Conservation (phyloP, 345 rosid genomes). For the Tarenaya hassleriana region DNA sequence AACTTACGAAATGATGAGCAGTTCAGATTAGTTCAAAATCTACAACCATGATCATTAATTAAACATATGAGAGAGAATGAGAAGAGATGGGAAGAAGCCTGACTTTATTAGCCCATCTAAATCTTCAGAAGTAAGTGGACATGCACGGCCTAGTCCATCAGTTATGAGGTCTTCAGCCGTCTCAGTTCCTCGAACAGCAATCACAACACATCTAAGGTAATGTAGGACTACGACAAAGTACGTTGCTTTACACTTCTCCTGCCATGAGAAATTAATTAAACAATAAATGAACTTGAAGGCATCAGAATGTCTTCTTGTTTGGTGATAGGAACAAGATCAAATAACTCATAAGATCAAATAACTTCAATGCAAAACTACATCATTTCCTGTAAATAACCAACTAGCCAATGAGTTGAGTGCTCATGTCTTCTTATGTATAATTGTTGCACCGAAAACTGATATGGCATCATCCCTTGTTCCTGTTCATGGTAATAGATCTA, state of each 20-base stretch:
- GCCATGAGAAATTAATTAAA: conserved; percentile 17
- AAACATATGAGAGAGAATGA: neutral
- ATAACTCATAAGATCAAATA: no score
- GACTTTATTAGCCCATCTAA: conserved; percentile 72
- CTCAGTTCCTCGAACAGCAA: conserved; percentile 92
- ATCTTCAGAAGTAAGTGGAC: conserved; percentile 54
- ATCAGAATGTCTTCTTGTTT: no score
- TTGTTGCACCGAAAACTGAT: neutral
- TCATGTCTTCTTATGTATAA: neutral
- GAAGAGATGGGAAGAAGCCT: conserved; percentile 30
- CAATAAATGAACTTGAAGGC: neutral
- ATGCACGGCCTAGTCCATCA: conserved; percentile 78
- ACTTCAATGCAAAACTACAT: no score
- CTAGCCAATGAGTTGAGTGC: no score
- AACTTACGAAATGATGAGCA: neutral
- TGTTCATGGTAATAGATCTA: neutral
- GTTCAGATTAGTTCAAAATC: conserved; percentile 1
- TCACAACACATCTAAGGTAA: conserved; percentile 56
- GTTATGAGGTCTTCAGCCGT: conserved; percentile 94
- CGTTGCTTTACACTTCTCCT: conserved; percentile 83
- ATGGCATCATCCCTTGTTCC: neutral
- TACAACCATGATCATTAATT: conserved; percentile 1
- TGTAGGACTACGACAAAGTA: conserved; percentile 82
- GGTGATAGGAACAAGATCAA: no score
- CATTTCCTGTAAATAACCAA: no score